Conservation (phyloP, 495 filamentous ascomycete species). For the Aspergillus biplanus region DNA sequence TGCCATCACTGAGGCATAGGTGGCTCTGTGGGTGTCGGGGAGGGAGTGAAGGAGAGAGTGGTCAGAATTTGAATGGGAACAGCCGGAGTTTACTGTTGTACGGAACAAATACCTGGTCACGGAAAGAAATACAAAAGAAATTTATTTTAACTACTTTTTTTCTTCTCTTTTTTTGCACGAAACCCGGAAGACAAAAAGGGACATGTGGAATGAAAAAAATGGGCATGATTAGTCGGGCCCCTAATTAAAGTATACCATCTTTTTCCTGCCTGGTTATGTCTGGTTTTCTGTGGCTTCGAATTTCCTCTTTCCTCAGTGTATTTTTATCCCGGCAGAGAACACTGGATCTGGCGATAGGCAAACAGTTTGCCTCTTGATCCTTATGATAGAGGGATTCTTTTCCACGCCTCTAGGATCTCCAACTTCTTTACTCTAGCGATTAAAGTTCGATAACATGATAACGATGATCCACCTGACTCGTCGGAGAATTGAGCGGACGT, state of each 20-base stretch:
- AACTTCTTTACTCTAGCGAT: no score
- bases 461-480: no score
- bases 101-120: conserved; percentile 49
- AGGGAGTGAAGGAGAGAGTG: conserved; percentile 23
- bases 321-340: no score
- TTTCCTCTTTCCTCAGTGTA: no score
- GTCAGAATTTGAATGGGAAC: conserved; percentile 36
- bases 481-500: no score
- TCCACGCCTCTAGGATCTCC: no score
- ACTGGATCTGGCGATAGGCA: no score
- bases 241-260: neutral
- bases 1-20: conserved; percentile 81
- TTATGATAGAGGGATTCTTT: no score
- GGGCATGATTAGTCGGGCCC: neutral
- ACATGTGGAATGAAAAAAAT: neutral
- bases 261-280: no score
- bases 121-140: conserved; percentile 42
- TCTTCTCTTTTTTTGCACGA: neutral
- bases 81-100: conserved; percentile 42
- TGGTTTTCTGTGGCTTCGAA: no score
- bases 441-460: no score
- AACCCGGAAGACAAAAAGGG: neutral
- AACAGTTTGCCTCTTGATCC: no score
- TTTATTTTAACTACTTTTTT: conserved; percentile 24
- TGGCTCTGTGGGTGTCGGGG: conserved; percentile 38